Conservation (phyloP, 2,329 filamentous ascomycete genomes). For the Botrytis sinoallii region DNA sequence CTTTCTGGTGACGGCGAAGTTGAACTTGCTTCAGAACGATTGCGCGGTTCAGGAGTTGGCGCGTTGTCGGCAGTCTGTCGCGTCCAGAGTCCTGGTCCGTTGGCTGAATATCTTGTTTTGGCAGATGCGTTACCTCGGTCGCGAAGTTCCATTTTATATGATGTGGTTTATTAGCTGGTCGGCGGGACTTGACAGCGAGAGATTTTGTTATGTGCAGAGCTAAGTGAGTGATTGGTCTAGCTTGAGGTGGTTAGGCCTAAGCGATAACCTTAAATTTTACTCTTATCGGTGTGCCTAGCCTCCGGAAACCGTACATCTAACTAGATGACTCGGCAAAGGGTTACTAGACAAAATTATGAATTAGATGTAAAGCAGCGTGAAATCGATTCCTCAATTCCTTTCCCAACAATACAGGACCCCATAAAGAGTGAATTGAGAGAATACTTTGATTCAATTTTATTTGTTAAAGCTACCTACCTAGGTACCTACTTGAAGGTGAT, state of each 20-base stretch:
- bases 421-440: neutral
- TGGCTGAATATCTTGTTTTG: constrained; percentile 13
- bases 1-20: neutral
- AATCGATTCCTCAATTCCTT: neutral
- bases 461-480: neutral
- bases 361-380: neutral
- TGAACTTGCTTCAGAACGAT: constrained; percentile 1
- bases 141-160: constrained; percentile 14
- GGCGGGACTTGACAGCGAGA: neutral
- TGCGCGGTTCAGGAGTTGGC: neutral
- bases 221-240: neutral
- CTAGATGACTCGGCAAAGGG: neutral
- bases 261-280: constrained; percentile 9
- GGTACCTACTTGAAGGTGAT: neutral
- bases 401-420: neutral
- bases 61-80: neutral
- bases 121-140: neutral
- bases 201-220: constrained; percentile 14
- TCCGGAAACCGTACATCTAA: neutral
- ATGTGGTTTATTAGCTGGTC: neutral
- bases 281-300: constrained; percentile 6
- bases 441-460: neutral
- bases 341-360: neutral
- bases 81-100: constrained; percentile 13
- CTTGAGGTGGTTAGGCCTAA: constrained; percentile 6